Base-by-base conservation (phyloP, 352 stramenopile genomes). In the Globisporangium nodosum region DNA sequence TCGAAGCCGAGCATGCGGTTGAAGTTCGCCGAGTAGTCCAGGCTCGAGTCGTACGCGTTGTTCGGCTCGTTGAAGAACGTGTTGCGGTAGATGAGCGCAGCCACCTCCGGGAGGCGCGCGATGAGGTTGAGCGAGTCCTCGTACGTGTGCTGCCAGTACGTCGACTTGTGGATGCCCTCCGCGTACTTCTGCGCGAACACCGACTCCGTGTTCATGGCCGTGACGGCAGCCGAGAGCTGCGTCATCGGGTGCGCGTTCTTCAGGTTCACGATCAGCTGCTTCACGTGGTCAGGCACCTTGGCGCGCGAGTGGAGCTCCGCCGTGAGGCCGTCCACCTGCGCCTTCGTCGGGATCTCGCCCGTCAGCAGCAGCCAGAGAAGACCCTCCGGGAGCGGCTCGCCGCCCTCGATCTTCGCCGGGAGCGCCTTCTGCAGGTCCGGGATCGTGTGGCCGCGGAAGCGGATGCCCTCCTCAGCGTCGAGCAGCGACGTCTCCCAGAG, bases 241-340 rank as follows among this genome's bases (percentile, higher is more conserved):
- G 96, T 99, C 97, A 99, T 99, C 58, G 97, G 96, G 82, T 99
- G 97, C 78, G 98, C 98, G 60, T 96, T 74, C 85, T 99, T 99
- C 54, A 99, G 89, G 61, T 82, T 75, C 64, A 92, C 89, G 60
- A 99, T 90, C 47, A 99, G 75, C 67, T 94, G 87, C 71, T 96
- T 89, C 60, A 99, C 96, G 76, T 99, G 96, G 49, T 85, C 73
- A 21, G 97, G 96, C 52, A 99, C 83, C 65, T 97, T 91, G 49
- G 96, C 83, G 64, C 96, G 92, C 52, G 80, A 71, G 78, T 98
- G 93, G 52, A 99, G 87, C 71, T 99, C 97, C 15, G 87, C 89
- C 3, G 96, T 99, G 55, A 99, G 78, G 46, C 80, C 84, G 52
- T 97, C 90, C 15, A 92, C 92, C 84, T 99, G 94, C 58, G 90